Evolutionary conservation across 352 stramenopile genomes (phyloP).

Genomic region (Sclerospora graminicola): DNA sequence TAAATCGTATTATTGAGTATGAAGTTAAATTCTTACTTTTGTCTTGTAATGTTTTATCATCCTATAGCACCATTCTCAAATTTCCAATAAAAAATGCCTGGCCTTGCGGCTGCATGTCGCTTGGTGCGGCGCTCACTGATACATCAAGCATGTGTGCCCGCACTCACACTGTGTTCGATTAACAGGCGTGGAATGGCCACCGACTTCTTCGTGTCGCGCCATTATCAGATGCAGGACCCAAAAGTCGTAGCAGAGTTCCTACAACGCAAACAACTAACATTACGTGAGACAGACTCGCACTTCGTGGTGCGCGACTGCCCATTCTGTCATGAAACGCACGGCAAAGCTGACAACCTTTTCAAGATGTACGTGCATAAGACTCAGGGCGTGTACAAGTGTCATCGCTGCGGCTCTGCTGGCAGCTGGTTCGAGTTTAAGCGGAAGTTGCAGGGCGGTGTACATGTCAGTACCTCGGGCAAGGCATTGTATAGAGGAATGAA

Average conservation of each 20-base stretch:
- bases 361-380: constrained; percentile 87
- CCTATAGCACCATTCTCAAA: neutral
- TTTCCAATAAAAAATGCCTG: neutral
- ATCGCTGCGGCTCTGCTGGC: constrained; percentile 75
- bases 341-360: constrained; percentile 82
- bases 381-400: constrained; percentile 85
- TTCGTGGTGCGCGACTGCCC: constrained; percentile 76
- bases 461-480: constrained; percentile 27
- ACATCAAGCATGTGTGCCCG: neutral
- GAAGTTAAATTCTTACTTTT: neutral
- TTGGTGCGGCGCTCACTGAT: constrained; percentile 2
- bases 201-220: constrained; percentile 67
- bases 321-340: constrained; percentile 79
- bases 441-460: constrained; percentile 56
- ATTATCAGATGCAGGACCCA: constrained; percentile 61
- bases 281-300: constrained; percentile 67
- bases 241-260: constrained; percentile 61
- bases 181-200: constrained; percentile 13
- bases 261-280: constrained; percentile 51
- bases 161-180: neutral
- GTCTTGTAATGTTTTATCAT: neutral
- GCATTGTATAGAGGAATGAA: constrained; percentile 25
- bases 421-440: constrained; percentile 88
- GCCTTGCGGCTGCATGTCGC: constrained; percentile 6
- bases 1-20: neutral